Percentiles rank a stretch among this genome's conserved stretches.
These are phyloP conservation scores for Thermomyces lanuginosus DNA, from an alignment of 2,329 filamentous ascomycete species.

Conservation along the genomic window DNA sequence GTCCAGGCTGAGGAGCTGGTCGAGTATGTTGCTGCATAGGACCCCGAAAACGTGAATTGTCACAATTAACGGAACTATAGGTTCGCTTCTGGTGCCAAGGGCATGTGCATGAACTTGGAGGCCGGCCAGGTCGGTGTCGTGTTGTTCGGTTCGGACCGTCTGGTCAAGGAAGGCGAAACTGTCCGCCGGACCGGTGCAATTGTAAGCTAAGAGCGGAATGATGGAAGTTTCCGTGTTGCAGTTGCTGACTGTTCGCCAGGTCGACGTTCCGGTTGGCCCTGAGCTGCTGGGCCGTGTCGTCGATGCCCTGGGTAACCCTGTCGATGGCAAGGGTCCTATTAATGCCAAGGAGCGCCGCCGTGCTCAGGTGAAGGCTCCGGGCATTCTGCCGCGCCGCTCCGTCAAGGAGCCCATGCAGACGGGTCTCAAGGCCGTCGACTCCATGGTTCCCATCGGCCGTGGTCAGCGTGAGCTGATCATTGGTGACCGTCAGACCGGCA, in stretches of 20 bases:
- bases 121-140: conserved; percentile 99
- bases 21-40: conserved; percentile 53
- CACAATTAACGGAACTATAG: conserved; percentile 32
- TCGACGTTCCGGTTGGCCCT: conserved; percentile 85
- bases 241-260: conserved; percentile 35
- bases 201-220: no score
- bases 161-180: conserved; percentile 97
- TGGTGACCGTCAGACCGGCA: conserved; percentile 99
- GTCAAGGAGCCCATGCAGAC: conserved; percentile 99
- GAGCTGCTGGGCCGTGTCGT: conserved; percentile 95
- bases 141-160: conserved; percentile 99
- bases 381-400: conserved; percentile 90
- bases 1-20: conserved; percentile 99
- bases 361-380: conserved; percentile 97
- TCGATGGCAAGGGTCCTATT: conserved; percentile 96
- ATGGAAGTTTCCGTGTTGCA: not conserved
- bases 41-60: conserved; percentile 9
- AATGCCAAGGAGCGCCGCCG: conserved; percentile 82
- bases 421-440: conserved; percentile 96
- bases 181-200: conserved; percentile 99
- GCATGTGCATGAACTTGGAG: conserved; percentile 99
- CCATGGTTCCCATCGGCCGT: conserved; percentile 99
- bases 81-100: conserved; percentile 99
- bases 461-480: conserved; percentile 99
- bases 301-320: conserved; percentile 96